Conservation (phyloP, 1,284 basidiomycete genomes). For the Sanguinoderma infundibulare region DNA sequence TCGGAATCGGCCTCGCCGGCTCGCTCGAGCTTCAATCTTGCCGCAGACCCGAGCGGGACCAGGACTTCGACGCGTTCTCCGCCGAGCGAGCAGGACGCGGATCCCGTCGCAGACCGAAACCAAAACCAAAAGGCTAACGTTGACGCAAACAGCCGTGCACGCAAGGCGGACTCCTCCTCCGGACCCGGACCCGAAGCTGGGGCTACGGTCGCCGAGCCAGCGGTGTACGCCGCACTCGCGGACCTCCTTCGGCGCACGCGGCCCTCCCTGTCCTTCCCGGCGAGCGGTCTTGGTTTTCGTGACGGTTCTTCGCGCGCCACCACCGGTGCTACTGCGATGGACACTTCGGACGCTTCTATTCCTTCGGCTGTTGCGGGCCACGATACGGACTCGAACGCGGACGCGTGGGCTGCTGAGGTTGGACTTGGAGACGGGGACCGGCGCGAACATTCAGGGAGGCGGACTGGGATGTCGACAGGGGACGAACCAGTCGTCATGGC, state of each 20-base stretch:
- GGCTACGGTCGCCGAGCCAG: slow-evolving; percentile 10
- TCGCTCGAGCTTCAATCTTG: not conserved
- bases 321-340: not conserved
- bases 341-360: not conserved
- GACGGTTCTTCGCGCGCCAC: not conserved
- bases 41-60: too few relatives aligned
- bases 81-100: not conserved
- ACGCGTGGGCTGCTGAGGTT: not conserved
- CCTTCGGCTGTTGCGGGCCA: not conserved
- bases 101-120: not conserved
- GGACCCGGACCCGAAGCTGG: not conserved
- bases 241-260: slow-evolving; percentile 22
- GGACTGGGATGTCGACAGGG: too few relatives aligned
- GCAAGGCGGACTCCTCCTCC: too few relatives aligned
- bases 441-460: not conserved
- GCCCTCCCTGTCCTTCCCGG: not conserved
- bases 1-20: not conserved
- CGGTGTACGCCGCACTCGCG: slow-evolving; percentile 21
- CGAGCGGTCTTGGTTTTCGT: not conserved
- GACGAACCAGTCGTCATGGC: slow-evolving; percentile 2
- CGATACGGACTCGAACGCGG: not conserved
- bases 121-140: not conserved
- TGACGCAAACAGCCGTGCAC: not conserved
- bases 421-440: too few relatives aligned
- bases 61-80: not conserved